A percentile compares a stretch with the other conserved stretches of the same genome.
phyloP scores from a whole-genome alignment of 441 rosid species.

The Melastoma candidum region DNA sequence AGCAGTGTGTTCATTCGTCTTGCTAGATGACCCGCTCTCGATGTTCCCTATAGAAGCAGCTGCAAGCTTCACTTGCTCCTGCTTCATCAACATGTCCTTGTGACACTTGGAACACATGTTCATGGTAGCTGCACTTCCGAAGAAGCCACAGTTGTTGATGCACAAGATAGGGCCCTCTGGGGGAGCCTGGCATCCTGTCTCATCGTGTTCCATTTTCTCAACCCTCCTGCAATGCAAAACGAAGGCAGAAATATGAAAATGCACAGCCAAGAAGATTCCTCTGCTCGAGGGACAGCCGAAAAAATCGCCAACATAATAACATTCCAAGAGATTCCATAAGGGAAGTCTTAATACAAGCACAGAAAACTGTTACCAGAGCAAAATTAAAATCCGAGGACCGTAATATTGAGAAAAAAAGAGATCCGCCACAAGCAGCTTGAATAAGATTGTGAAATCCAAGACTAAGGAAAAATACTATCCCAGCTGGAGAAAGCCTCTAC shows the following conservation, averaged over 20 bases:
- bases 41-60: slow-evolving; percentile 40
- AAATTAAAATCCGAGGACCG: no score
- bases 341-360: no score
- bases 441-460: no score
- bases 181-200: slow-evolving; percentile 94
- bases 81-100: slow-evolving; percentile 49
- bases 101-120: slow-evolving; percentile 78
- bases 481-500: no score
- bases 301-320: no score
- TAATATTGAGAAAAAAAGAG: no score
- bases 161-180: slow-evolving; percentile 83
- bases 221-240: slow-evolving; percentile 24
- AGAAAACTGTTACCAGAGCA: no score
- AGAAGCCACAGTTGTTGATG: slow-evolving; percentile 85
- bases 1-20: slow-evolving; percentile 24
- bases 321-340: no score
- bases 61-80: slow-evolving; percentile 57
- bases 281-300: no score
- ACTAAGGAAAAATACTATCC: no score
- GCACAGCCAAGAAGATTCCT: not conserved
- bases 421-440: no score
- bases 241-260: not conserved
- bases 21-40: slow-evolving; percentile 32
- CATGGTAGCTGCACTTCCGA: slow-evolving; percentile 59
- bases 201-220: slow-evolving; percentile 78